phyloP scores from a whole-genome alignment of 768 basidiomycete species.

The Hericium erinaceus region DNA sequence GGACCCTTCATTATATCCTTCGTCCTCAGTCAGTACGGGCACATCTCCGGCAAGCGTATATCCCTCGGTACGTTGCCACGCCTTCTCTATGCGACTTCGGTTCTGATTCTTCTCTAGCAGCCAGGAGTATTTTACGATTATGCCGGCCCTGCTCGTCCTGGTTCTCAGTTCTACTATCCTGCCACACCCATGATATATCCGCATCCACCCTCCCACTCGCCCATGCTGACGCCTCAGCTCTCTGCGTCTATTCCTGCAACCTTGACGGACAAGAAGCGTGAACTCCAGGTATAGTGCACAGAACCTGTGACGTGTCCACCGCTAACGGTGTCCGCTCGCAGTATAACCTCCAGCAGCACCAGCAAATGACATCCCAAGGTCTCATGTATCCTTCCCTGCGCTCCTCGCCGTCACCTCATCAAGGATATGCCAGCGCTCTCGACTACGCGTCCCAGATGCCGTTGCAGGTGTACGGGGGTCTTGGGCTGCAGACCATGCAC shows the following conservation, averaged over 20 bases:
- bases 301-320: constrained; percentile 4
- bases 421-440: constrained; percentile 33
- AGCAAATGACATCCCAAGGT: constrained; percentile 28
- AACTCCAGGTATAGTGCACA: constrained; percentile 35
- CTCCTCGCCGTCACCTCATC: constrained; percentile 34
- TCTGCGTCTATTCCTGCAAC: constrained; percentile 29
- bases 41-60: constrained; percentile 40
- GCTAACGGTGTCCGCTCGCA: constrained; percentile 14
- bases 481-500: constrained; percentile 12
- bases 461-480: constrained; percentile 34
- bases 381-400: constrained; percentile 33
- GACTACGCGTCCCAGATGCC: constrained; percentile 43
- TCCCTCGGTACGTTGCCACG: constrained; percentile 26
- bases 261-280: constrained; percentile 46
- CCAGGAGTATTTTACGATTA: constrained; percentile 55
- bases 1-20: constrained; percentile 43
- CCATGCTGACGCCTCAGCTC: constrained; percentile 44
- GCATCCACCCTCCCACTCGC: constrained; percentile 39
- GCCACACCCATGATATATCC: constrained; percentile 53
- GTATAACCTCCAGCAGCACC: constrained; percentile 40
- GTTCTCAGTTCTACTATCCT: constrained; percentile 54
- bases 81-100: constrained; percentile 22
- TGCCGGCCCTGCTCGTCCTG: constrained; percentile 33
- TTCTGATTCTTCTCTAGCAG: constrained; percentile 38
- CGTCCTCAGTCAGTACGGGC: constrained; percentile 33